Conservation (phyloP, 352 stramenopile genomes). For the Phytopythium montanum region DNA sequence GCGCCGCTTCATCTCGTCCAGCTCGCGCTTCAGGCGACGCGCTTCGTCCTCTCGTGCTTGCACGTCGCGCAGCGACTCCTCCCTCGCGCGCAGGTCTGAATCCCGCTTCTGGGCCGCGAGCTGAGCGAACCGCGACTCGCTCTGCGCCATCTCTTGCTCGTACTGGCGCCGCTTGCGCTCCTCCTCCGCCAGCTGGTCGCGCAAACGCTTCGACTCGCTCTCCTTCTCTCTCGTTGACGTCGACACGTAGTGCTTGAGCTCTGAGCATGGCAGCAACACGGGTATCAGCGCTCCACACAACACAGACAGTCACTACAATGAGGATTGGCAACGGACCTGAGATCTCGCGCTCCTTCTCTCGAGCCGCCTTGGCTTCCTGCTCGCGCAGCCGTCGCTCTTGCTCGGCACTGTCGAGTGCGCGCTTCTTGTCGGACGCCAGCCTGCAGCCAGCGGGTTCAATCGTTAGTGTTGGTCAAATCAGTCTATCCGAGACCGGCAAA, state of each 20-base stretch:
- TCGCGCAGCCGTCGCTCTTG: conserved; percentile 60
- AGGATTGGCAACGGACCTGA: conserved; percentile 27
- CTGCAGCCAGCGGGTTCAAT: conserved; percentile 16
- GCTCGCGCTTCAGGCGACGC: conserved; percentile 33
- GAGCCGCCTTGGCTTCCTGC: conserved; percentile 38
- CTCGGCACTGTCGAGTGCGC: conserved; percentile 51
- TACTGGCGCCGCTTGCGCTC: conserved; percentile 50
- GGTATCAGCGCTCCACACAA: background rate
- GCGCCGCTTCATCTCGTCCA: conserved; percentile 54
- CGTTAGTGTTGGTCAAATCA: background rate
- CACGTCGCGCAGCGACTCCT: conserved; percentile 32
- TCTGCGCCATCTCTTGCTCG: conserved; percentile 51
- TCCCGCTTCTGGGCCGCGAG: conserved; percentile 46
- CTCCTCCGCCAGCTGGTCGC: conserved; percentile 57
- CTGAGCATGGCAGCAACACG: conserved; percentile 10
- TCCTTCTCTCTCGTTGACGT: conserved; percentile 66
- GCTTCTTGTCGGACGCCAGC: conserved; percentile 62
- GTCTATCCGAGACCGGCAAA: background rate
- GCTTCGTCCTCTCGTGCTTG: conserved; percentile 40
- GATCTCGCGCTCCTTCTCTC: conserved; percentile 66
- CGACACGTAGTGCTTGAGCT: conserved; percentile 56
- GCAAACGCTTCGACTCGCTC: conserved; percentile 60
- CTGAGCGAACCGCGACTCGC: conserved; percentile 34
- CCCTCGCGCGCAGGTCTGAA: conserved; percentile 27
- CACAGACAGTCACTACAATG: background rate